Base-by-base conservation (phyloP, 75 land plant genomes). In the Pinus tabuliformis region DNA sequence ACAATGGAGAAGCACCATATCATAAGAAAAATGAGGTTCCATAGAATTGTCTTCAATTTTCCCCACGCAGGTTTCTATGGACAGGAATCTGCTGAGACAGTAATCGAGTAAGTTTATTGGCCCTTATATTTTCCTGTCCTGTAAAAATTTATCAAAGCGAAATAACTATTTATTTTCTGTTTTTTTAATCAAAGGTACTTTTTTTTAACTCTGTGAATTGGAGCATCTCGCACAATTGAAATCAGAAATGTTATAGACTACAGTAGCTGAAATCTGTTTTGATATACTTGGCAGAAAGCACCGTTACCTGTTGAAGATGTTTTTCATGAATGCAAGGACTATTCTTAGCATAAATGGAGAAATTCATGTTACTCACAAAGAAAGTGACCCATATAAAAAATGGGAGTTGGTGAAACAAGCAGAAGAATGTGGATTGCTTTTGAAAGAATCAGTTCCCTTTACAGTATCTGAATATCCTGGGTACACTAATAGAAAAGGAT, bases 41-140 rank as follows among this genome's bases (percentile, higher is more conserved):
- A 90, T 33, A 62, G 86, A 17, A 81, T 88, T 17, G 70, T 88
- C 3, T 91, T 71, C 72, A 91, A 91, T 72, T 88, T 91, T 56
- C 90, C 90, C 65, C 88, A 86, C 77, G 85, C 90, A 37, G 90
- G 90, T 21, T 87, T 87, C 54, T 66, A 73, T 36, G 83, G 87
- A 24, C 75, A 60, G 45, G 83, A 79, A 73, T 72, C 74, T 17
- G 58, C 57, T 1, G 49, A 36, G 1, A 42, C 36, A 16, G 70
- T 66, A 2, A 66, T 66, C 37, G 5, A 36, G 11, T 39, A 39
- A 39, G 42, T 39, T 39, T 39, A 4, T 39, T 39, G 0, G 5
- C 5, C 42, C 33, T 33, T 33, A 33, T 33, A 33, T 1, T 33
- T 33, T 33, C 33, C 33, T 39, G 42, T 6, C 39, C 39, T 5